Conservation (phyloP, 192 early-diverging fungal species). For the Coemansia sp. region DNA sequence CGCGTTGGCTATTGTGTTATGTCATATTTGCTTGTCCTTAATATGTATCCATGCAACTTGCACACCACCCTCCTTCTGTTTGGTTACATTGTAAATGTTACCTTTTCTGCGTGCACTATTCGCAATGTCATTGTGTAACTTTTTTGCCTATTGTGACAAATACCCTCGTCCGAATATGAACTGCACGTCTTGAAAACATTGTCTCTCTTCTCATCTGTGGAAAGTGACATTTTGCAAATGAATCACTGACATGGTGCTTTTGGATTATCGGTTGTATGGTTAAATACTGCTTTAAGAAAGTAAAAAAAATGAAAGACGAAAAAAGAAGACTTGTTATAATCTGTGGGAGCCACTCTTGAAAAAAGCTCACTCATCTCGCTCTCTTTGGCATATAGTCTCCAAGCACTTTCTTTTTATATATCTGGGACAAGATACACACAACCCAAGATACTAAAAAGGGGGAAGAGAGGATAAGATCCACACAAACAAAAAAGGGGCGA, state of each 20-base stretch:
- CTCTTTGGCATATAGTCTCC: not conserved
- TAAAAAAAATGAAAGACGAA: not conserved
- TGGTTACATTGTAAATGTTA: not conserved
- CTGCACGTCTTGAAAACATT: not conserved
- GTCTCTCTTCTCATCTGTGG: not conserved
- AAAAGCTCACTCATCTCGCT: not conserved
- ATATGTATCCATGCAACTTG: not conserved
- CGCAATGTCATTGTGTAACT: not conserved
- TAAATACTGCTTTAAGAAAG: slow-evolving; percentile 6
- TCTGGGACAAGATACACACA: not conserved
- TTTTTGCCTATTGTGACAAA: not conserved
- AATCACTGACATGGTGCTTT: not conserved
- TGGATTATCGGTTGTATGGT: not conserved
- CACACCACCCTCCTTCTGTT: not conserved
- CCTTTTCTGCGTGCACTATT: not conserved
- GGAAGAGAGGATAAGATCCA: slow-evolving; percentile 5
- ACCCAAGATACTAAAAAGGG: not conserved
- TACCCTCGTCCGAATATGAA: not conserved
- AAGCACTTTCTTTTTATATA: not conserved
- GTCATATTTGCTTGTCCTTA: not conserved
- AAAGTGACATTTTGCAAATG: not conserved
- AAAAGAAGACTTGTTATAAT: not conserved
- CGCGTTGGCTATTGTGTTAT: not conserved
- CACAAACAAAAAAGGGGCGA: slow-evolving; percentile 1
- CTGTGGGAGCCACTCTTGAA: not conserved